These are phyloP conservation scores for Corynespora cassiicola DNA, from an alignment of 2,329 filamentous ascomycete genomes.

Conservation along the genomic window DNA sequence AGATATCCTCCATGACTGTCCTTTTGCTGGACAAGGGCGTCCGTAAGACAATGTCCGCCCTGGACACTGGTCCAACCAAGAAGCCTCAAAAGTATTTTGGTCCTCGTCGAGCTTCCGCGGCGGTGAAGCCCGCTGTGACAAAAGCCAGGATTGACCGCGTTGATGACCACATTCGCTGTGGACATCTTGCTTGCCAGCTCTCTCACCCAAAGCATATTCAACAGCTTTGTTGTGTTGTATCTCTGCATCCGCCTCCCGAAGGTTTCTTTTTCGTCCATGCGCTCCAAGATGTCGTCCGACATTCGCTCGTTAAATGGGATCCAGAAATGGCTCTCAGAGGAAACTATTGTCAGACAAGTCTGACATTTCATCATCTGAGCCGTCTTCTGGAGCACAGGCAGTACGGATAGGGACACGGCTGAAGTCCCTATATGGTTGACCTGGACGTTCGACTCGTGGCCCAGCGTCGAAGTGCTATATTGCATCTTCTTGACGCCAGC, in stretches of 20 bases:
- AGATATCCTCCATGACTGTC: constrained; percentile 23
- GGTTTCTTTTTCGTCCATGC: constrained; percentile 19
- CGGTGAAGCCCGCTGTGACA: constrained; percentile 21
- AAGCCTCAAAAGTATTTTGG: constrained; percentile 15
- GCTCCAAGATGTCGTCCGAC: constrained; percentile 15
- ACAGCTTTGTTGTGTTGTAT: constrained; percentile 24
- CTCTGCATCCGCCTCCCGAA: constrained; percentile 16
- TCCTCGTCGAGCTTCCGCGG: constrained; percentile 9
- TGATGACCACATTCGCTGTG: constrained; percentile 19
- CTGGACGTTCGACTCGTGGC: constrained; percentile 53
- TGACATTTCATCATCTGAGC: constrained; percentile 32
- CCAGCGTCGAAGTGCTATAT: constrained; percentile 47
- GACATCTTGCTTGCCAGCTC: constrained; percentile 15
- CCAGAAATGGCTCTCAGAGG: constrained; percentile 44
- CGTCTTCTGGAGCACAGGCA: constrained; percentile 53
- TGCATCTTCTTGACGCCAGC: constrained; percentile 40
- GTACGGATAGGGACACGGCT: constrained; percentile 15
- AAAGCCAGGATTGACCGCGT: constrained; percentile 26
- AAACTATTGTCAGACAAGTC: constrained; percentile 53
- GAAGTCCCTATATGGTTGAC: constrained; percentile 24
- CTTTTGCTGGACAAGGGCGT: constrained; percentile 17
- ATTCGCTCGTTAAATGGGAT: constrained; percentile 22
- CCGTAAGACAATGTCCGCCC: constrained; percentile 15
- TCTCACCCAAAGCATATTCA: constrained; percentile 20
- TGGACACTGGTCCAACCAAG: constrained; percentile 18